phyloP scores from a whole-genome alignment of 805 yeast genomes.

The Zygoascus bituminiphila region DNA sequence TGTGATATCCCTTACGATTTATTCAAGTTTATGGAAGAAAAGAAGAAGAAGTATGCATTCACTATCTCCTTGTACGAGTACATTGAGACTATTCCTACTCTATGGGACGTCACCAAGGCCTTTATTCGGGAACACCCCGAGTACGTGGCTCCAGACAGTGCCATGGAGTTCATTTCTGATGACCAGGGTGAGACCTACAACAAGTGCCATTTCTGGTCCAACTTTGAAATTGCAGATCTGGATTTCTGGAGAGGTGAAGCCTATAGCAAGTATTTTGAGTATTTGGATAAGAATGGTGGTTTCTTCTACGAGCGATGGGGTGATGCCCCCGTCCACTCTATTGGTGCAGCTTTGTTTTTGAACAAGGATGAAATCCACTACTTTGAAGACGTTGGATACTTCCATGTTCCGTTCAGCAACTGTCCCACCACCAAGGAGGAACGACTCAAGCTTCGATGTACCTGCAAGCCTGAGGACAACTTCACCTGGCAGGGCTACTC shows the following conservation, averaged over 20 bases:
- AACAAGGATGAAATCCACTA: constrained; percentile 45
- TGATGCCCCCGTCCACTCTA: constrained; percentile 66
- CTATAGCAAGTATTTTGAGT: constrained; percentile 46
- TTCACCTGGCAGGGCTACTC: constrained; percentile 35
- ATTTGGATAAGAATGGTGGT: constrained; percentile 56
- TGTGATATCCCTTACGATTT: constrained; percentile 77
- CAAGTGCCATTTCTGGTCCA: constrained; percentile 81
- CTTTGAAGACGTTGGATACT: constrained; percentile 55
- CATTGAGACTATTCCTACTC: constrained; percentile 59
- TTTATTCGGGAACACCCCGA: constrained; percentile 55
- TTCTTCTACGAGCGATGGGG: constrained; percentile 77
- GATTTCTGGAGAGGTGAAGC: constrained; percentile 50
- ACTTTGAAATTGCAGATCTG: constrained; percentile 57
- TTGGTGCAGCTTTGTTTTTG: constrained; percentile 51
- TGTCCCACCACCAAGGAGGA: constrained; percentile 43
- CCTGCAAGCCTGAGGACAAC: constrained; percentile 56
- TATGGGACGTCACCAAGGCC: constrained; percentile 66
- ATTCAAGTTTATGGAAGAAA: constrained; percentile 72
- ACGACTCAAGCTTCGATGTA: constrained; percentile 56
- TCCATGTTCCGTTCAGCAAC: constrained; percentile 46
- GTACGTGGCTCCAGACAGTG: constrained; percentile 49
- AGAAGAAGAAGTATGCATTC: constrained; percentile 66
- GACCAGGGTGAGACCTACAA: constrained; percentile 66
- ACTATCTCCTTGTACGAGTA: constrained; percentile 67
- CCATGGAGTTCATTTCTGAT: constrained; percentile 63